phyloP scores from a whole-genome alignment of 768 basidiomycete genomes.

The Lyophyllum semitale region DNA sequence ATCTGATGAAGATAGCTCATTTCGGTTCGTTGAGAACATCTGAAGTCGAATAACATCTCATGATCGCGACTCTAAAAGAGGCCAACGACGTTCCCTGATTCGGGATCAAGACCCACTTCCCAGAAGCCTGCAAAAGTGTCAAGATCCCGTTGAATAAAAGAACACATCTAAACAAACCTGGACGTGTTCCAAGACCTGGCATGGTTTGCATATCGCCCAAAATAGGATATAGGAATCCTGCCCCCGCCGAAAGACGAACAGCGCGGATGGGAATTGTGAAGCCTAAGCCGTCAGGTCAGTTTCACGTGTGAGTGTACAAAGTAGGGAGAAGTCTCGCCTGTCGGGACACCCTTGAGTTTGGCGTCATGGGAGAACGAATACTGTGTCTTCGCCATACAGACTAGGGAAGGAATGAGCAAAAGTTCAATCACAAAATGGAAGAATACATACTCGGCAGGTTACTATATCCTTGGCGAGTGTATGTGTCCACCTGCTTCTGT shows the following conservation, averaged over 20 bases:
- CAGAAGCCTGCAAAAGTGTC: constrained; percentile 65
- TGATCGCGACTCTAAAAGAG: constrained; percentile 59
- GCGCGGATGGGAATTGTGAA: constrained; percentile 92
- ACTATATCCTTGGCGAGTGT: constrained; percentile 86
- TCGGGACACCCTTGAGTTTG: constrained; percentile 85
- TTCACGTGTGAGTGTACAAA: background rate
- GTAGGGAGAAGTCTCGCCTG: constrained; percentile 42
- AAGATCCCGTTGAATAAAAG: constrained; percentile 8
- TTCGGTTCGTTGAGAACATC: constrained; percentile 26
- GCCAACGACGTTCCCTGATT: constrained; percentile 82
- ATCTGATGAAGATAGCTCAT: constrained; percentile 16
- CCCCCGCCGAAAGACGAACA: constrained; percentile 87
- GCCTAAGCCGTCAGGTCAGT: constrained; percentile 40
- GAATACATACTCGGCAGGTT: constrained; percentile 69
- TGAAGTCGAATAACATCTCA: background rate
- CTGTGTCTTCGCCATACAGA: constrained; percentile 98
- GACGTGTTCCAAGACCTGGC: constrained; percentile 93
- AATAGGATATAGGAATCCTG: constrained; percentile 94
- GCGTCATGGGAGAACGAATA: constrained; percentile 97
- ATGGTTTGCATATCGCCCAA: constrained; percentile 98
- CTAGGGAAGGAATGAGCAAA: constrained; percentile 37
- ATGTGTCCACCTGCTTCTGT: constrained; percentile 82
- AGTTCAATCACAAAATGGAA: background rate
- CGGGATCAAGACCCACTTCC: constrained; percentile 83
- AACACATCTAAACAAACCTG: constrained; percentile 47